Evolutionary conservation across 805 yeast genomes (phyloP).

Genomic region (Candida oleophila): DNA sequence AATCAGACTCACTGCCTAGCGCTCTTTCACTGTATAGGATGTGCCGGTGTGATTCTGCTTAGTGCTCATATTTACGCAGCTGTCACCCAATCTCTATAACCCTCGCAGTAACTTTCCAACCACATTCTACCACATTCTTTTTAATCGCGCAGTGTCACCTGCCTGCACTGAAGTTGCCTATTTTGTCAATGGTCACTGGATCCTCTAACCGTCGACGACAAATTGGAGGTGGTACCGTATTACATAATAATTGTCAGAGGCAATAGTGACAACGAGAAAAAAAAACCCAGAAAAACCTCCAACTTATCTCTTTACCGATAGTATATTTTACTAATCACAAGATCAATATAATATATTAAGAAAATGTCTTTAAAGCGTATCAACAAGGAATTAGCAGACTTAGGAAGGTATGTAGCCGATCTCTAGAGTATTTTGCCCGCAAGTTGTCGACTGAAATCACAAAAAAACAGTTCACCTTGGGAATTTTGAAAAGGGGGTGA

Average conservation of each 20-base stretch:
- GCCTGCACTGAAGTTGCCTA: slow-evolving; percentile 1
- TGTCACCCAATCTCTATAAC: too few species aligned
- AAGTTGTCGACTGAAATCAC: too few species aligned
- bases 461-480: not conserved
- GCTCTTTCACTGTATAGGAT: too few species aligned
- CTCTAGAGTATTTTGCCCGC: too few species aligned
- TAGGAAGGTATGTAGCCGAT: slow-evolving; percentile 84
- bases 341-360: not conserved
- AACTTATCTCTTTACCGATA: not conserved
- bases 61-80: too few species aligned
- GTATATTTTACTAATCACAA: slow-evolving; percentile 5
- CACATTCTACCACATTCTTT: slow-evolving; percentile 6
- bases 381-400: slow-evolving; percentile 90
- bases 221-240: not conserved
- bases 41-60: too few species aligned
- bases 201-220: slow-evolving; percentile 6
- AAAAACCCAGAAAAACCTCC: not conserved
- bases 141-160: slow-evolving; percentile 5
- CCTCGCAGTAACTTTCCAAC: slow-evolving; percentile 6
- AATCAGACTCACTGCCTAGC: too few species aligned
- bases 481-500: not conserved
- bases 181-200: slow-evolving; percentile 8
- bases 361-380: slow-evolving; percentile 92
- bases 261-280: not conserved
- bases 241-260: slow-evolving; percentile 2